Percentiles rank a stretch among this genome's conserved stretches.
phyloP scores from a whole-genome alignment of 2,329 filamentous ascomycete species.

The Amylocarpus encephaloides region DNA sequence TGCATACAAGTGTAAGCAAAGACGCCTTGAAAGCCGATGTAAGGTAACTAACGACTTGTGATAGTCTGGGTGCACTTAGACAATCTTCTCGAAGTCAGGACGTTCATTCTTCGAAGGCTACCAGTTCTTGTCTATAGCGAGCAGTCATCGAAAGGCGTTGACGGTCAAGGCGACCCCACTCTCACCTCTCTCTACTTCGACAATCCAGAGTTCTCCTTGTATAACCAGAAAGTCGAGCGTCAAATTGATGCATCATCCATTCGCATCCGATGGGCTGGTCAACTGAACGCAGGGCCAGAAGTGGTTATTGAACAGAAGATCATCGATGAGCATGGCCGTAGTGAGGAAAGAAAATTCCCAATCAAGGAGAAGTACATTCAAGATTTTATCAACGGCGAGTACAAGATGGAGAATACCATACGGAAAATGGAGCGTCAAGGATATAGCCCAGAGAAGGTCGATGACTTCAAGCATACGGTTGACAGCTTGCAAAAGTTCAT shows the following conservation, averaged over 20 bases:
- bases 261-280: constrained; percentile 85
- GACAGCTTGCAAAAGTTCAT: constrained; percentile 75
- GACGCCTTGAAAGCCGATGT: background rate
- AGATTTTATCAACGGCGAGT: constrained; percentile 77
- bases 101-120: constrained; percentile 81
- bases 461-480: constrained; percentile 65
- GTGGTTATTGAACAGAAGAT: constrained; percentile 88
- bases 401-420: constrained; percentile 86
- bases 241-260: constrained; percentile 72
- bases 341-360: constrained; percentile 70
- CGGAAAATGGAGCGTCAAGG: constrained; percentile 79
- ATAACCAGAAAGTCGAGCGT: constrained; percentile 75
- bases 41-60: constrained; percentile 29
- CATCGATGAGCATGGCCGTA: constrained; percentile 67
- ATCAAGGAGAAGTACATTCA: constrained; percentile 95
- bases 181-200: constrained; percentile 97
- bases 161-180: constrained; percentile 74
- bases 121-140: constrained; percentile 92
- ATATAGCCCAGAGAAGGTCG: constrained; percentile 57
- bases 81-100: constrained; percentile 95
- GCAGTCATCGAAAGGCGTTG: constrained; percentile 73
- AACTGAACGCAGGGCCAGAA: constrained; percentile 69
- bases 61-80: constrained; percentile 91
- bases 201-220: constrained; percentile 77
- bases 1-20: constrained; percentile 71